phyloP scores from a whole-genome alignment of 169 alveolate genomes.

The Eimeria zaria region DNA sequence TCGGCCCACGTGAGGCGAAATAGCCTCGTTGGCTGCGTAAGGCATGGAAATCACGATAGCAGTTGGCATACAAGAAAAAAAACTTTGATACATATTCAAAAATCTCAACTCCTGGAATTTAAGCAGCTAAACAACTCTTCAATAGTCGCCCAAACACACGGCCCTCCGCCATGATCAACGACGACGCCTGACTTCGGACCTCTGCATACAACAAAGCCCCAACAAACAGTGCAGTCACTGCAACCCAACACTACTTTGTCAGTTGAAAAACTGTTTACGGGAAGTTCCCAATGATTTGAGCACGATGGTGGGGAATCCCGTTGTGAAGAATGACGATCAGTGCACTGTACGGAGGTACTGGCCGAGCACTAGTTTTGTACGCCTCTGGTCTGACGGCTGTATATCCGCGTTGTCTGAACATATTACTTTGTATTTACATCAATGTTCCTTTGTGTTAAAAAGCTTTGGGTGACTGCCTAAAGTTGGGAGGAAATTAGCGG shows the following conservation, averaged over 20 bases:
- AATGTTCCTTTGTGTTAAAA: background rate
- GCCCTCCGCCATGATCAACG: background rate
- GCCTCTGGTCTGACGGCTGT: background rate
- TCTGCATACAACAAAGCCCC: slow-evolving; percentile 18
- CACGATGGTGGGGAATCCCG: background rate
- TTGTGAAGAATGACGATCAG: background rate
- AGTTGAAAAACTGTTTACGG: background rate
- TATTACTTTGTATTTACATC: background rate
- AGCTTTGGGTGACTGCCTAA: background rate
- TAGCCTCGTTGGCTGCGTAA: background rate
- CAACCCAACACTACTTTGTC: background rate
- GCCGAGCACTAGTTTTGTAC: background rate
- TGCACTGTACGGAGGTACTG: background rate
- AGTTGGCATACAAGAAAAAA: background rate
- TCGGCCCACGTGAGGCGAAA: slow-evolving; percentile 20
- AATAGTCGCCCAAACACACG: slow-evolving; percentile 15
- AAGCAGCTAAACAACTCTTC: background rate
- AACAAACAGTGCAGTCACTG: background rate
- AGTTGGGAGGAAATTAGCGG: background rate
- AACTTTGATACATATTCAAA: background rate
- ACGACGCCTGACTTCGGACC: slow-evolving; percentile 48
- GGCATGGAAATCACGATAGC: slow-evolving; percentile 10
- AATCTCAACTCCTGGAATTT: background rate
- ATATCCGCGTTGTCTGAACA: background rate
- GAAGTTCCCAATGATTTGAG: background rate